phyloP scores from a whole-genome alignment of 352 stramenopile genomes.

The Globisporangium heterothallicum region DNA sequence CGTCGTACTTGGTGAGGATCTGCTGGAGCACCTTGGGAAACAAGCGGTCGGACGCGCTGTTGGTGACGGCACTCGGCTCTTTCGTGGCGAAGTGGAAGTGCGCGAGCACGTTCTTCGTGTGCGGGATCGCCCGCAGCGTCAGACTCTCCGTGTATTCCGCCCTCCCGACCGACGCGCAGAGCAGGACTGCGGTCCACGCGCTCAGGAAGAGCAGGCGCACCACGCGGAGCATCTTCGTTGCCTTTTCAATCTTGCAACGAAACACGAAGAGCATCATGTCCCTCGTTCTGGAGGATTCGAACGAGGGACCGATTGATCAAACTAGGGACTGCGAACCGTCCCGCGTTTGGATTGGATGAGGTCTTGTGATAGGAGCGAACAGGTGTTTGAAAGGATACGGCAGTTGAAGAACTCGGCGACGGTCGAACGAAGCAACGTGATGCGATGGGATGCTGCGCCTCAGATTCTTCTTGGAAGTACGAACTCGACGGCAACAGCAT shows the following conservation, averaged over 20 bases:
- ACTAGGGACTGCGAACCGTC: no score
- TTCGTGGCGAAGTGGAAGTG: constrained; percentile 49
- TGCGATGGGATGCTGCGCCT: not conserved
- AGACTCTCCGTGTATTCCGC: constrained; percentile 47
- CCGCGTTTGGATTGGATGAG: no score
- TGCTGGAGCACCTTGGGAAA: constrained; percentile 60
- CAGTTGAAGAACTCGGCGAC: not conserved
- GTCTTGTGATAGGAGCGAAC: no score
- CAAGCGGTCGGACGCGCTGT: constrained; percentile 1
- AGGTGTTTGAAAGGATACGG: not conserved
- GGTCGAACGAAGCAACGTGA: not conserved
- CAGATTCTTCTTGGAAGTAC: not conserved
- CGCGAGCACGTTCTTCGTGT: constrained; percentile 40
- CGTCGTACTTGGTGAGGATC: constrained; percentile 67
- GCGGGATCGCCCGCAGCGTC: constrained; percentile 40
- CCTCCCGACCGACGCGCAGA: constrained; percentile 8
- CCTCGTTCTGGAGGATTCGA: no score
- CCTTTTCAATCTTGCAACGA: no score
- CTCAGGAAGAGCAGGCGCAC: not conserved
- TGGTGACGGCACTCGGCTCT: constrained; percentile 9
- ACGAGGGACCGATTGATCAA: no score
- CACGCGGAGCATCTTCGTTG: not conserved
- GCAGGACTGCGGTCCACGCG: constrained; percentile 8
- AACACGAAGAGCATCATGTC: no score
- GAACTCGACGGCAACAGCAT: not conserved